phyloP scores from a whole-genome alignment of 345 rosid species.

The Populus euphratica region DNA sequence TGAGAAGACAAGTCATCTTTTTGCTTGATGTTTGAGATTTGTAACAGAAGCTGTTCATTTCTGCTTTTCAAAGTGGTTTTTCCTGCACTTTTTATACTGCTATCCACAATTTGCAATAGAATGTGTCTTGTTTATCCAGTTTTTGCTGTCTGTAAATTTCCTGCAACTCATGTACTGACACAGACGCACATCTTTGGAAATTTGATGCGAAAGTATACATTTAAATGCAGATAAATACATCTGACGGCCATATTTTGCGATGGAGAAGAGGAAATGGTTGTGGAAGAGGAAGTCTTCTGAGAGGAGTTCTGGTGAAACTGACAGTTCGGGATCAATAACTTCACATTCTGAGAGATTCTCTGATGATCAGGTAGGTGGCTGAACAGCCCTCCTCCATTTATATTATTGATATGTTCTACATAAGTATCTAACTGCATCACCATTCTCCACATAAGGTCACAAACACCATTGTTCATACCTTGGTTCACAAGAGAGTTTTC shows the following conservation, averaged over 20 bases:
- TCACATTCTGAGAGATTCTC: conserved; percentile 68
- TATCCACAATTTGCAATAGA: neutral
- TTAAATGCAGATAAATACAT: too few species aligned
- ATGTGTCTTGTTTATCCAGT: conserved; percentile 9
- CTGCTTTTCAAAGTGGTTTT: conserved; percentile 23
- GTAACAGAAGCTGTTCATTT: conserved; percentile 23
- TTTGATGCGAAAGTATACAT: neutral
- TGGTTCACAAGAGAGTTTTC: neutral
- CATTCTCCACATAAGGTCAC: neutral
- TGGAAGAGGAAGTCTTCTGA: conserved; percentile 73
- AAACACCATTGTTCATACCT: neutral
- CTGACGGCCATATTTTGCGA: conserved; percentile 17
- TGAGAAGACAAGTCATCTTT: conserved; percentile 36
- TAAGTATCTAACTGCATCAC: neutral
- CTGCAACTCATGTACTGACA: neutral
- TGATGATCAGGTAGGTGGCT: conserved; percentile 60
- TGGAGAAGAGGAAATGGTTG: conserved; percentile 80
- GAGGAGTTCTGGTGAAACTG: conserved; percentile 68
- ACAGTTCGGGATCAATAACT: conserved; percentile 66
- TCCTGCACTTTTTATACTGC: neutral
- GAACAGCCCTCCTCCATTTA: neutral
- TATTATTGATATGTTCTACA: neutral
- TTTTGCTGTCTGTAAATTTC: conserved; percentile 8
- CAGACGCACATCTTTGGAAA: neutral
- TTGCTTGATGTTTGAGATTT: conserved; percentile 18